A percentile compares a stretch with the other conserved stretches of the same genome.
Evolutionary conservation across 345 rosid species (phyloP).

Genomic region (Moricandia moricandioides): DNA sequence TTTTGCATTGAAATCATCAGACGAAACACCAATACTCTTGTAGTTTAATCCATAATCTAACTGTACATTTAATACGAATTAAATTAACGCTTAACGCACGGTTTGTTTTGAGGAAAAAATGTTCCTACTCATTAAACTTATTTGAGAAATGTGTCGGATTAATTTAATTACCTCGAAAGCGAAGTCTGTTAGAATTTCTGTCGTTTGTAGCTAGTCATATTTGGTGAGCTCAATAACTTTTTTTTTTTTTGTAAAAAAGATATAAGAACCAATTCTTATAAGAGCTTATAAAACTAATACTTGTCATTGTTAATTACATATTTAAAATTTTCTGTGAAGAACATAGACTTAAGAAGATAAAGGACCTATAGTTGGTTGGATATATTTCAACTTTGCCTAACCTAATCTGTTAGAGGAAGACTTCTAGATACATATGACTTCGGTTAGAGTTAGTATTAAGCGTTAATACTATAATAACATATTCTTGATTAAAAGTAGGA

Average conservation of each 20-base stretch:
- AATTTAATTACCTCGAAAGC: constrained; percentile 25
- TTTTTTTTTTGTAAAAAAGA: too few species aligned
- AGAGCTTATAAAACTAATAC: background rate
- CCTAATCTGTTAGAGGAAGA: constrained; percentile 13
- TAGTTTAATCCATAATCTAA: background rate
- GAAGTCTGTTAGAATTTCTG: constrained; percentile 16
- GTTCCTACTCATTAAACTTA: constrained; percentile 1
- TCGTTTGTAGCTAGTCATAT: constrained; percentile 17
- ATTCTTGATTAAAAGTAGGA: background rate
- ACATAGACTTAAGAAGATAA: background rate
- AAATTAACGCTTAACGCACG: background rate
- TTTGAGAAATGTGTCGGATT: constrained; percentile 17
- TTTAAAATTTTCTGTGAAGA: background rate
- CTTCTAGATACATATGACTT: background rate
- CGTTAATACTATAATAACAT: background rate
- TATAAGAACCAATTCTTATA: too few species aligned
- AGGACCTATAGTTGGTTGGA: background rate
- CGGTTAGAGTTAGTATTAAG: background rate
- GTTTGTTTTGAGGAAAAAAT: background rate
- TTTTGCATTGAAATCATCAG: background rate
- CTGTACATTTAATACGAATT: background rate
- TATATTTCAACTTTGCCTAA: constrained; percentile 12
- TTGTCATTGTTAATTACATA: background rate
- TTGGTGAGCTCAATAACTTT: background rate
- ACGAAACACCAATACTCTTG: background rate